Percentiles rank a stretch among this genome's conserved stretches.
phyloP scores from a whole-genome alignment of 306 rosid species.

The Hippophae tibetana region DNA sequence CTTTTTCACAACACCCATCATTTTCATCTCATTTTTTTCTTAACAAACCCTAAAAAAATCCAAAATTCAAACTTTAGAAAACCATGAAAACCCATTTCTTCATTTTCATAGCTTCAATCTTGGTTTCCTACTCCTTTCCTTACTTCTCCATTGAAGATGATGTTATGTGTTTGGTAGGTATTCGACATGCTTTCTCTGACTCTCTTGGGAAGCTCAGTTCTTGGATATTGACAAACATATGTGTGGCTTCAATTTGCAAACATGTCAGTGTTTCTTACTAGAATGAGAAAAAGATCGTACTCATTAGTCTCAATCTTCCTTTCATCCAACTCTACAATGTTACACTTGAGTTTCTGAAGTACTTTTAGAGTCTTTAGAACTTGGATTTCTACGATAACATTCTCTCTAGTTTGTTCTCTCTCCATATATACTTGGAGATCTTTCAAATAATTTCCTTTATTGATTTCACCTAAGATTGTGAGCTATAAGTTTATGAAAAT shows the following conservation, averaged over 20 bases:
- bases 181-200: constrained; percentile 28
- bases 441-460: constrained; percentile 35
- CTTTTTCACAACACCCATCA: background rate
- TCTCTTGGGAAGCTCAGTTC: constrained; percentile 28
- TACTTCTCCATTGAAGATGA: constrained; percentile 35
- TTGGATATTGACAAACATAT: constrained; percentile 30
- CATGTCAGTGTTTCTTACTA: constrained; percentile 42
- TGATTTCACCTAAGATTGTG: constrained; percentile 46
- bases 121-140: constrained; percentile 12
- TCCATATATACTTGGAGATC: constrained; percentile 46
- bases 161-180: constrained; percentile 31
- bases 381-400: constrained; percentile 7
- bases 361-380: constrained; percentile 39
- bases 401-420: constrained; percentile 36
- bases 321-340: constrained; percentile 36
- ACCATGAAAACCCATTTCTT: constrained; percentile 18
- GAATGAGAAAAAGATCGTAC: constrained; percentile 50
- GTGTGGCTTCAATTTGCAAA: constrained; percentile 42
- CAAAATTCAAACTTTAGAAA: background rate
- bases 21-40: background rate
- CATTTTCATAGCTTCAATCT: background rate
- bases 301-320: constrained; percentile 40
- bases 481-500: constrained; percentile 43
- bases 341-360: constrained; percentile 35
- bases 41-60: background rate